phyloP scores from a whole-genome alignment of 2,329 filamentous ascomycete genomes.

The Penicillium palitans region DNA sequence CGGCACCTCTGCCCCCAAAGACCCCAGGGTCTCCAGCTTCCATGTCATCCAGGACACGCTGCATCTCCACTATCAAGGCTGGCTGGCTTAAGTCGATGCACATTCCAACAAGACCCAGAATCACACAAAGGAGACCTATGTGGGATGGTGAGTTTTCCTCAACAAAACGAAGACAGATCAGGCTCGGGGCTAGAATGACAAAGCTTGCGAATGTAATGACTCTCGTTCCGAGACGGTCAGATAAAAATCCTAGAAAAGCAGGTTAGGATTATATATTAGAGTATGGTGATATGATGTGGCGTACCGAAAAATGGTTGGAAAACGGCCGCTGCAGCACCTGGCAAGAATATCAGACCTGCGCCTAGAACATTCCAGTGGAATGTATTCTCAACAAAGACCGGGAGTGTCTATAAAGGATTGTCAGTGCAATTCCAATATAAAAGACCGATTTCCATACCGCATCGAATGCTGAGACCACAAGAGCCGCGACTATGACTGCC shows the following conservation, averaged over 20 bases:
- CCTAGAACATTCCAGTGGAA: conserved; percentile 58
- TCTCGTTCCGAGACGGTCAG: conserved; percentile 60
- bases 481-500: conserved; percentile 52
- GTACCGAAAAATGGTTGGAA: conserved; percentile 55
- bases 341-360: conserved; percentile 58
- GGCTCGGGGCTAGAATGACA: conserved; percentile 55
- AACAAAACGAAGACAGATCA: conserved; percentile 66
- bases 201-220: conserved; percentile 60
- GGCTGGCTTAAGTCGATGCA: conserved; percentile 59
- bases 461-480: conserved; percentile 55
- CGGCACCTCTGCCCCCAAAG: conserved; percentile 56
- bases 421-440: conserved; percentile 13
- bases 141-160: conserved; percentile 55
- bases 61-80: conserved; percentile 70
- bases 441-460: conserved; percentile 18
- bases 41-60: conserved; percentile 53
- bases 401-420: conserved; percentile 35
- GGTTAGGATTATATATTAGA: conserved; percentile 10
- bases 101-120: conserved; percentile 62
- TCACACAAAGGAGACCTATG: conserved; percentile 63
- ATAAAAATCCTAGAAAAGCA: conserved; percentile 44
- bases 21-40: conserved; percentile 66
- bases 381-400: conserved; percentile 53
- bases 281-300: background rate
- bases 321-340: conserved; percentile 61